These are phyloP conservation scores for Hypoxylon sp. DNA, from an alignment of 2,329 filamentous ascomycete genomes.

Conservation along the genomic window DNA sequence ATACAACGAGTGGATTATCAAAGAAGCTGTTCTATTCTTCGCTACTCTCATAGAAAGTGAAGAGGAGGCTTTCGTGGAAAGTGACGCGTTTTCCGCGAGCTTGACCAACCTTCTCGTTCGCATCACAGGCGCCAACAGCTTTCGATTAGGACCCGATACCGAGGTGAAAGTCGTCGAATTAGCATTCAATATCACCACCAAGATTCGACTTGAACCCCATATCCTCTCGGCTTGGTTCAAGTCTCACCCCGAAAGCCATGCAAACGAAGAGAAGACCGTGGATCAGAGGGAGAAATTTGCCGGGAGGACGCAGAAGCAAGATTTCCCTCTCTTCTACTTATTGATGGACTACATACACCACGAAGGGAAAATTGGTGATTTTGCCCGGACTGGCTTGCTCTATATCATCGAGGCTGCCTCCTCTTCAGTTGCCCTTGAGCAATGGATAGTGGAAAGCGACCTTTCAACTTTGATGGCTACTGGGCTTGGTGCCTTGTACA, in stretches of 20 bases:
- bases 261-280: slow-evolving; percentile 59
- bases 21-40: slow-evolving; percentile 88
- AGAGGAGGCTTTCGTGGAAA: slow-evolving; percentile 94
- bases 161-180: slow-evolving; percentile 93
- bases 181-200: slow-evolving; percentile 95
- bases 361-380: slow-evolving; percentile 94
- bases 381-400: slow-evolving; percentile 91
- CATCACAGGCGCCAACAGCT: slow-evolving; percentile 80
- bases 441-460: slow-evolving; percentile 98
- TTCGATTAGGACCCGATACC: slow-evolving; percentile 82
- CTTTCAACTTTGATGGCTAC: slow-evolving; percentile 97
- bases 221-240: slow-evolving; percentile 95
- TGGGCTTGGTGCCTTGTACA: slow-evolving; percentile 83
- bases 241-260: slow-evolving; percentile 59
- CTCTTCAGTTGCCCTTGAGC: slow-evolving; percentile 84
- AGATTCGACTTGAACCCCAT: slow-evolving; percentile 89
- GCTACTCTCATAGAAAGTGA: slow-evolving; percentile 95
- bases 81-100: slow-evolving; percentile 85
- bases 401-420: slow-evolving; percentile 97
- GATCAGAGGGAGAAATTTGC: slow-evolving; percentile 78
- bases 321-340: slow-evolving; percentile 96
- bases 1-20: slow-evolving; percentile 87
- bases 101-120: slow-evolving; percentile 88
- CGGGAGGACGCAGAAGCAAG: slow-evolving; percentile 87
- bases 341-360: slow-evolving; percentile 97